Base-by-base conservation (phyloP, 352 stramenopile genomes). In the Phytophthora megakarya region DNA sequence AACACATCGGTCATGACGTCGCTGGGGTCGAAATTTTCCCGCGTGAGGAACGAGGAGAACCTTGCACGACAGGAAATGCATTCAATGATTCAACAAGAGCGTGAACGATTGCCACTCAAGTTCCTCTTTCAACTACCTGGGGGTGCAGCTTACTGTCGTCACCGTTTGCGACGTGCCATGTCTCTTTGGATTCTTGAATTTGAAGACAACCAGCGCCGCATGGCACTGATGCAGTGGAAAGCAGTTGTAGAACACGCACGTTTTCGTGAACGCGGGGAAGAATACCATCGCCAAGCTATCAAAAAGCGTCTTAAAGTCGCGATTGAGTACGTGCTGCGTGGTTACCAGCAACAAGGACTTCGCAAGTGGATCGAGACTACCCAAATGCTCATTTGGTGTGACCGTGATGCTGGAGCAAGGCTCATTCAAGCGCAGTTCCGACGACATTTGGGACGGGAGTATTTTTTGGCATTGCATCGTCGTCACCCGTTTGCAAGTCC, bases 51-150 rank as follows among this genome's bases (percentile, higher is more conserved):
- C 6, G 65, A 85, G 30, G 84, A 91, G 28, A 52, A 54, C 8
- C 62, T 62, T 1, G 54, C 81, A 42, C 79, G 78, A 1, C 61
- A 70, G 13, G 57, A 75, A n/a, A 77, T 83, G 47, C 70, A 79
- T 26, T 61, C 69, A 6, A 72, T 77, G 37, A 92, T 95, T 54
- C 73, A 86, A 30, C 51, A 70, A 12, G 67, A 90, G 42, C 75
- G 79, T 11, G 83, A 92, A 44, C 64, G 75, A 8, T 60, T 95
- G 23, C 84, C 86, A 10, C 73, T 93, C 12, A 86, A 86, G 43
- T 95, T 92, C 56, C 72, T 94, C n/a, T 95, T 92, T 33, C 74
- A 90, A 39, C 51, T 93, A 8, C 85, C 85, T 3, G 87, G 87
- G 1, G 87, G 87, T 10, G 82, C 81, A 3, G 68, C 75, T 9